Percentiles rank a stretch among this genome's conserved stretches.
phyloP scores from a whole-genome alignment of 192 early-diverging fungal species.

The Linnemannia schmuckeri region DNA sequence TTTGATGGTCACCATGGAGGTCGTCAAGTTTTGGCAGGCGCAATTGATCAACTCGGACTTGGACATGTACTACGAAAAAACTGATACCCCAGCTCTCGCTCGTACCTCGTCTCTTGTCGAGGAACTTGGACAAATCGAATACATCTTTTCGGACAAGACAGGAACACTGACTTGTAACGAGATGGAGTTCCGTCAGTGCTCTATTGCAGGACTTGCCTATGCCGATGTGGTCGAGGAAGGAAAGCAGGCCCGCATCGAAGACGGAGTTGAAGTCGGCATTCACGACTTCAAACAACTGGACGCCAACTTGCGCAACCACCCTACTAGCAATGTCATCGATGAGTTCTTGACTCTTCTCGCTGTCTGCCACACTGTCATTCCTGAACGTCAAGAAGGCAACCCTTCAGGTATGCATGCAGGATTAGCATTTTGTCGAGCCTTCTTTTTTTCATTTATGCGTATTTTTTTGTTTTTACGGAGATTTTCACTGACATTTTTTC shows the following conservation, averaged over 20 bases:
- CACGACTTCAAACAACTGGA: constrained; percentile 74
- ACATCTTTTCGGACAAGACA: constrained; percentile 98
- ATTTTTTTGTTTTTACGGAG: not conserved
- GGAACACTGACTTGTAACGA: constrained; percentile 90
- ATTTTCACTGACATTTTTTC: not conserved
- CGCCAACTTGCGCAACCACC: constrained; percentile 69
- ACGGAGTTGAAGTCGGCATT: constrained; percentile 76
- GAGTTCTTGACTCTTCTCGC: constrained; percentile 93
- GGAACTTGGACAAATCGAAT: constrained; percentile 97
- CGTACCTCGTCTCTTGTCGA: constrained; percentile 95
- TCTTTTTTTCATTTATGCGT: not conserved
- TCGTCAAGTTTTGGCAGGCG: constrained; percentile 94
- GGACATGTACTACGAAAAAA: constrained; percentile 96
- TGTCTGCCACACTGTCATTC: constrained; percentile 98
- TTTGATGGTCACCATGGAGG: constrained; percentile 99
- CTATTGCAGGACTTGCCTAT: constrained; percentile 93
- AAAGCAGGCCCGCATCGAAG: constrained; percentile 82
- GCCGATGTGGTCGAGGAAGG: constrained; percentile 91
- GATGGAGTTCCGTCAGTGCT: constrained; percentile 91
- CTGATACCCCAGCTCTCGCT: constrained; percentile 93
- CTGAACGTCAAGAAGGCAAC: constrained; percentile 73
- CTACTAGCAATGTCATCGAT: constrained; percentile 76
- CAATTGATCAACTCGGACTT: constrained; percentile 91
- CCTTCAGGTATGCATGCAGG: constrained; percentile 35
- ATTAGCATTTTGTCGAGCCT: not conserved